Conservation (phyloP, 1,284 basidiomycete genomes). For the Neotropicomus parvogracilis region DNA sequence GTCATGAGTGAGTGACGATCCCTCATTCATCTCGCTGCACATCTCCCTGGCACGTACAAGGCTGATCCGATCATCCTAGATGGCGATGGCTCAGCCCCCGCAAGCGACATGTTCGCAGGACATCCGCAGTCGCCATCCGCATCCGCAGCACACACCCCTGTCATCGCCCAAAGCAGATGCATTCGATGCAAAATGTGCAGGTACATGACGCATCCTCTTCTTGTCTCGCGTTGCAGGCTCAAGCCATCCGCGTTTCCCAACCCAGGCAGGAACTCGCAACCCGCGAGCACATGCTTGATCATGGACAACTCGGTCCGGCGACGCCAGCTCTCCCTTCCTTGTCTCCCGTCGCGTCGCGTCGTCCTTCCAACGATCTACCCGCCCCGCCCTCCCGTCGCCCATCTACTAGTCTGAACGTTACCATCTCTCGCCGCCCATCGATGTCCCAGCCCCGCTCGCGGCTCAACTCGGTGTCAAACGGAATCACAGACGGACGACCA, state of each 20-base stretch:
- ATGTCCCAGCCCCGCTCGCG: constrained; percentile 22
- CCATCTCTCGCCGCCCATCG: constrained; percentile 32
- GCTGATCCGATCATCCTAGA: constrained; percentile 41
- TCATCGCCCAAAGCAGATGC: constrained; percentile 46
- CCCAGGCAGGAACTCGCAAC: constrained; percentile 78
- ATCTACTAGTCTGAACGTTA: constrained; percentile 29
- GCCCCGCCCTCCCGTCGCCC: constrained; percentile 26
- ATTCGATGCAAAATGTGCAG: constrained; percentile 93
- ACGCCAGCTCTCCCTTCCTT: constrained; percentile 48
- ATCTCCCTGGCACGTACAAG: neutral
- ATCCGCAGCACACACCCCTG: constrained; percentile 59
- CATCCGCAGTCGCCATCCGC: constrained; percentile 65
- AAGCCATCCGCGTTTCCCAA: neutral
- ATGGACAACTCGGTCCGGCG: constrained; percentile 70
- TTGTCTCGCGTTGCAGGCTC: neutral
- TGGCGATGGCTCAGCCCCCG: constrained; percentile 63
- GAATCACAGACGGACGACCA: constrained; percentile 19
- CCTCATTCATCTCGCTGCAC: neutral
- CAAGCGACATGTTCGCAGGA: constrained; percentile 70
- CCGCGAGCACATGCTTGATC: constrained; percentile 89
- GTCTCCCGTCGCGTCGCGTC: constrained; percentile 50
- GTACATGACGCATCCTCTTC: constrained; percentile 35
- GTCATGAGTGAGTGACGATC: constrained; percentile 62
- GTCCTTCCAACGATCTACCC: constrained; percentile 39
- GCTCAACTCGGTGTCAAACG: constrained; percentile 21